Evolutionary conservation across 2,329 filamentous ascomycete species (phyloP), one percentile per base, ranked within the genome.

Genomic region (Fusarium fujikuroi): DNA sequence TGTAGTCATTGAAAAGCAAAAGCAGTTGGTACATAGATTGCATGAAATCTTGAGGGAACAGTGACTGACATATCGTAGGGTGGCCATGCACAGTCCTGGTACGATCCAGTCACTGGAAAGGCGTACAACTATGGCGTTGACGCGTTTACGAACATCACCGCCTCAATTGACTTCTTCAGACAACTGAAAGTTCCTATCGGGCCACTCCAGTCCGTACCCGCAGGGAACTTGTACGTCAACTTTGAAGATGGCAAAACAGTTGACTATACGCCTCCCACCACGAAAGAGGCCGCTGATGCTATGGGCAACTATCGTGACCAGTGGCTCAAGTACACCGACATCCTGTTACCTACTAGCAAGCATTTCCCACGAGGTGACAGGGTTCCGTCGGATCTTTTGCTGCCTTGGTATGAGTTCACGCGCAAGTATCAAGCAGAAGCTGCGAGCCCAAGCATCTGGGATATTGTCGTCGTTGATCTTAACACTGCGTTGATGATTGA

Each of bases 21-120:
- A 21, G 4, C 8, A 28, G 3, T 25, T 53, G 49, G 49, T 52
- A 16, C 6, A 2, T 52, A 25, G 6, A 12, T 1, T 14, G 3
- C 7, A 9, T 3, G 3, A 19, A 1, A 10, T 5, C 2, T 9
- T 14, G 0, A 23, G 7, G 11, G 8, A 8, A 23, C 10, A 9
- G 1, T 2, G 6, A 23, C n/a, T 53, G 14, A 53, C 3, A 28
- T 3, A 11, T 12, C 0, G 12, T 1, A 53, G 49, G 49, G 49
- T 4, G 49, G 49, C 9, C 49, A 53, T 6, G n/a, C 49, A 4
- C 18, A 53, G 9, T 5, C 49, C 1, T 53, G 49, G 49, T 53
- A 28, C 2, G 49, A 53, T 37, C 23, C 49, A 21, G 18, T 37
- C 2, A 37, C 49, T 9, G 32, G 49, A 28, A 37, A 37, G 14